Evolutionary conservation across 2,329 filamentous ascomycete species (phyloP), one percentile per base, ranked within the genome.

Genomic region (Reticulascus tulasneorum): DNA sequence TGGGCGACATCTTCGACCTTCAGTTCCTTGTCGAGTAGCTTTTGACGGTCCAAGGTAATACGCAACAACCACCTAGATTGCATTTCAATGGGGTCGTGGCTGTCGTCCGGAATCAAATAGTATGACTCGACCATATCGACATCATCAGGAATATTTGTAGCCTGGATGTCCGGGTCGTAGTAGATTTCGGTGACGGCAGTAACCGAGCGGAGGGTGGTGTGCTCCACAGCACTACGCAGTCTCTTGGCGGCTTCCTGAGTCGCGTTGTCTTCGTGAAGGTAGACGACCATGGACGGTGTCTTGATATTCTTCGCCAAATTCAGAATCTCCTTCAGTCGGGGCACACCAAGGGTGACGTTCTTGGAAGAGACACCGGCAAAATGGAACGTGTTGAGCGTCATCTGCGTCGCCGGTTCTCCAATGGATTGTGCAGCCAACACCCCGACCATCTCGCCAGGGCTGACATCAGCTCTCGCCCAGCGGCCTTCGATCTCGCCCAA

Each of bases 371-470:
- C 89, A 95, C 93, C 93, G 63, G 93, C 90, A 63, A 98, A 98
- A 74, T 98, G 93, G 84, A 98, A 98, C 17, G 93, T 98, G 69
- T 98, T 98, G 43, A 98, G 70, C 2, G 93, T 98, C 93, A 98
- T 98, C 72, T 98, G 93, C 2, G 93, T 98, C 16, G 93, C 94
- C 25, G 93, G 93, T 64, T 98, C 93, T 69, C 93, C 93, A 58
- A 98, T 98, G 21, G 93, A 98, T 67, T 98, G 93, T 7, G 94
- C 93, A 46, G 93, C 93, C 54, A 98, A 70, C 16, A 98, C 93
- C 67, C 93, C 93, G 38, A 98, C 93, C 93, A 98, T 98, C 60
- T 98, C 94, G 57, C 94, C 93, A 30, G 93, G 91, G 51, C 82
- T 87, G 43, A 95, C 90, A 50, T 86, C 80, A 29, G 91, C 79